Conservation (phyloP, 2,329 filamentous ascomycete species). For the Cercospora sesami region DNA sequence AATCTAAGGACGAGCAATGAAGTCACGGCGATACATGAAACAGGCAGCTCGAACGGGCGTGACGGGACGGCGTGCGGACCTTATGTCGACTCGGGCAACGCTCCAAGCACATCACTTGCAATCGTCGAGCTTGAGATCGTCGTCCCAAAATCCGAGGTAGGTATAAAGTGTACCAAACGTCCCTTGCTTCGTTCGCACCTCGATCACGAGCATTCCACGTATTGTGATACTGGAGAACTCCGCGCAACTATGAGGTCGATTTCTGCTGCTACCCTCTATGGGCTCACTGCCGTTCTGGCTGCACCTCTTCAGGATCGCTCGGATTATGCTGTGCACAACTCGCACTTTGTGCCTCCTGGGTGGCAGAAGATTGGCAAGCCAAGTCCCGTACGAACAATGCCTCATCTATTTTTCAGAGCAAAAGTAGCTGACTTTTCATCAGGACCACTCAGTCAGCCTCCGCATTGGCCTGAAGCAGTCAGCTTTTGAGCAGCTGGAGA, state of each 20-base stretch:
- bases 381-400: slow-evolving; percentile 22
- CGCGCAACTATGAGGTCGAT: slow-evolving; percentile 9
- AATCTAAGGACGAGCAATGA: slow-evolving; percentile 5
- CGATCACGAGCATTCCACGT: background rate
- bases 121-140: background rate
- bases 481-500: slow-evolving; percentile 50
- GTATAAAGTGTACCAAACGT: background rate
- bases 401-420: too few species aligned
- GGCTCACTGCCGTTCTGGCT: slow-evolving; percentile 12
- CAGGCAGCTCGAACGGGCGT: slow-evolving; percentile 4
- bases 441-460: slow-evolving; percentile 23
- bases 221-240: background rate
- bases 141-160: background rate
- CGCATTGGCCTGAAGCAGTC: slow-evolving; percentile 31
- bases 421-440: slow-evolving; percentile 6
- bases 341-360: slow-evolving; percentile 23
- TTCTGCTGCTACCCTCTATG: slow-evolving; percentile 4
- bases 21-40: background rate
- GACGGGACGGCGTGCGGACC: background rate
- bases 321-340: slow-evolving; percentile 25
- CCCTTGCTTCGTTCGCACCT: slow-evolving; percentile 7
- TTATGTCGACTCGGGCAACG: slow-evolving; percentile 3
- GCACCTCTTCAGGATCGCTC: slow-evolving; percentile 20
- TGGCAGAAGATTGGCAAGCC: slow-evolving; percentile 25
- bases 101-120: slow-evolving; percentile 5